These are phyloP conservation scores for Neurospora sp. DNA, from an alignment of 495 filamentous ascomycete genomes.

Conservation along the genomic window DNA sequence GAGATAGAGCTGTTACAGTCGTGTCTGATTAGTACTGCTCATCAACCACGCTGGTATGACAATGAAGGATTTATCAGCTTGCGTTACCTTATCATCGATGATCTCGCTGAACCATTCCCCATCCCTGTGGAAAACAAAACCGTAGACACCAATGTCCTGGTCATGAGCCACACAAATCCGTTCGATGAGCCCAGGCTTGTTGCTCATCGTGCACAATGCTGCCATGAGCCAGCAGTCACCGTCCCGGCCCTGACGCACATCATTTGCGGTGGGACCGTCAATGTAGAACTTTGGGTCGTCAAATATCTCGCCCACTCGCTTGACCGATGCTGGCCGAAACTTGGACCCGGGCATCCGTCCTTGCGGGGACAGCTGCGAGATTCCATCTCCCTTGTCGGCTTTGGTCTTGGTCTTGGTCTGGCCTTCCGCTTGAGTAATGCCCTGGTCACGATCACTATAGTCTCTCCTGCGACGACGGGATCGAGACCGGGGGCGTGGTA, in stretches of 20 bases:
- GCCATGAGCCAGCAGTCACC: slow-evolving; percentile 93
- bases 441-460: neutral
- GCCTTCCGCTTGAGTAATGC: neutral
- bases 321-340: slow-evolving; percentile 50
- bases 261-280: slow-evolving; percentile 71
- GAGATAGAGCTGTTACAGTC: slow-evolving; percentile 49
- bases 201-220: slow-evolving; percentile 72
- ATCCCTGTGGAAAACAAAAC: slow-evolving; percentile 89
- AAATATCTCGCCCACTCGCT: slow-evolving; percentile 73
- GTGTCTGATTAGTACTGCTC: neutral
- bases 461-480: neutral
- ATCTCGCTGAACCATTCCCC: slow-evolving; percentile 89
- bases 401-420: neutral
- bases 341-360: slow-evolving; percentile 10
- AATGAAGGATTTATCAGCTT: neutral
- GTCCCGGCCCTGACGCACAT: slow-evolving; percentile 67
- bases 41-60: neutral
- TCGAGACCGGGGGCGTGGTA: neutral
- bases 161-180: slow-evolving; percentile 74
- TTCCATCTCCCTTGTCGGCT: neutral
- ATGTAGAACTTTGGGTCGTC: slow-evolving; percentile 77
- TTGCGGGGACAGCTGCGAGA: slow-evolving; percentile 1
- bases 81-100: slow-evolving; percentile 52
- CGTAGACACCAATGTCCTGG: slow-evolving; percentile 79
- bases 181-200: slow-evolving; percentile 69